Evolutionary conservation across 169 alveolate species (phyloP).

Genomic region (Eimeria sp.): DNA sequence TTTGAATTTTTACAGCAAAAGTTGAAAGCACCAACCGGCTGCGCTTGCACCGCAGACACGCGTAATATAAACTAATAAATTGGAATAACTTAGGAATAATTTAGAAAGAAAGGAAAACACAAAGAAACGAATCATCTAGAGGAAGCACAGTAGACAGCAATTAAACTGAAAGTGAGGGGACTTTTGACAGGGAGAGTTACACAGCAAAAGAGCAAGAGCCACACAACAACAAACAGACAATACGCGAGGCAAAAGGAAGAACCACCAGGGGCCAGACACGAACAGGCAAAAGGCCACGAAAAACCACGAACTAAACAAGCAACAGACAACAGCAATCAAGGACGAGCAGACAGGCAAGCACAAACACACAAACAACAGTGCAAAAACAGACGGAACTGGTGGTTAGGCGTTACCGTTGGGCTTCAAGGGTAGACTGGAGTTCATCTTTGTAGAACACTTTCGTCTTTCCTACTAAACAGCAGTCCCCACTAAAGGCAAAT

Average conservation of each 20-base stretch:
- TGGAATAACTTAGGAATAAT: background rate
- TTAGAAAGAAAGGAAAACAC: background rate
- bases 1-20: conserved; percentile 35
- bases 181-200: background rate
- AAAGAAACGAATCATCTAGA: background rate
- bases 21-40: conserved; percentile 2
- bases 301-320: background rate
- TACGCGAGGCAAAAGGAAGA: background rate
- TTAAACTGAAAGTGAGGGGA: too few relatives aligned
- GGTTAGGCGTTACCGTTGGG: background rate
- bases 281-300: too few relatives aligned
- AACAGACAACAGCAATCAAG: too few relatives aligned
- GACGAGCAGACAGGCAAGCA: too few relatives aligned
- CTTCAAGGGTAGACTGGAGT: conserved; percentile 23
- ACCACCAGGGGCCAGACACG: too few relatives aligned
- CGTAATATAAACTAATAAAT: too few relatives aligned
- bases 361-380: too few relatives aligned
- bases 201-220: too few relatives aligned
- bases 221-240: background rate
- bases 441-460: conserved; percentile 40
- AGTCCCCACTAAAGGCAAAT: background rate
- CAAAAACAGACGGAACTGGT: too few relatives aligned
- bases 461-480: conserved; percentile 40
- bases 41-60: background rate
- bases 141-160: background rate